Evolutionary conservation across 768 basidiomycete genomes (phyloP).

Genomic region (Tubosaeta sp.): DNA sequence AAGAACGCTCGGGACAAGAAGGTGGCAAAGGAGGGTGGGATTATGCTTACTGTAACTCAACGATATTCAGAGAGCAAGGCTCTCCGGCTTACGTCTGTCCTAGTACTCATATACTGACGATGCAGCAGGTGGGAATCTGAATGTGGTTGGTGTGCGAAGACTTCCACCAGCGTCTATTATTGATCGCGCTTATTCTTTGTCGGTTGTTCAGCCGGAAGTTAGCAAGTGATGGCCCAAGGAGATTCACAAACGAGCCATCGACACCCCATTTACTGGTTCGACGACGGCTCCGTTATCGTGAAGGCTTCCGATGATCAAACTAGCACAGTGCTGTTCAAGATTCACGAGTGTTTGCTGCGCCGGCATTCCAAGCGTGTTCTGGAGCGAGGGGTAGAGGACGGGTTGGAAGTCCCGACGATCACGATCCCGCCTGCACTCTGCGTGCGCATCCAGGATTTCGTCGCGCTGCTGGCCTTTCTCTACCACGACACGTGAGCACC

Average conservation of each 20-base stretch:
- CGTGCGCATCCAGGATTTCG: slow-evolving; percentile 46
- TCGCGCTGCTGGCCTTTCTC: slow-evolving; percentile 55
- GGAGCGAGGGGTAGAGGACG: slow-evolving; percentile 1
- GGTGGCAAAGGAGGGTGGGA: too few species aligned
- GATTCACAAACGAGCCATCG: slow-evolving; percentile 5
- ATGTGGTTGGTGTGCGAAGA: neutral
- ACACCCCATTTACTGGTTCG: slow-evolving; percentile 60
- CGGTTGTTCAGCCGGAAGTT: slow-evolving; percentile 5
- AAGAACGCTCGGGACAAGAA: too few species aligned
- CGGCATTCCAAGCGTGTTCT: slow-evolving; percentile 41
- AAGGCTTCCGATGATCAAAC: slow-evolving; percentile 31
- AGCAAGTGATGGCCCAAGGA: neutral
- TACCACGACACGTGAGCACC: slow-evolving; percentile 64
- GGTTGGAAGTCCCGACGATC: slow-evolving; percentile 14
- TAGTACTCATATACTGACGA: too few species aligned
- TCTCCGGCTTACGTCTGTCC: too few species aligned
- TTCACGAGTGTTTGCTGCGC: slow-evolving; percentile 50
- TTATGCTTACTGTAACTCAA: too few species aligned
- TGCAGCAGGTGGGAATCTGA: neutral
- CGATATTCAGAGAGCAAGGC: too few species aligned
- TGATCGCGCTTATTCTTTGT: slow-evolving; percentile 5
- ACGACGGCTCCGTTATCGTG: slow-evolving; percentile 59
- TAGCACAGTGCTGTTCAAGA: slow-evolving; percentile 42
- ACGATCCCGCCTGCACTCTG: slow-evolving; percentile 36
- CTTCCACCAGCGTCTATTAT: neutral